Evolutionary conservation across 1,284 basidiomycete genomes (phyloP).

Genomic region (Sporisorium scitamineum): DNA sequence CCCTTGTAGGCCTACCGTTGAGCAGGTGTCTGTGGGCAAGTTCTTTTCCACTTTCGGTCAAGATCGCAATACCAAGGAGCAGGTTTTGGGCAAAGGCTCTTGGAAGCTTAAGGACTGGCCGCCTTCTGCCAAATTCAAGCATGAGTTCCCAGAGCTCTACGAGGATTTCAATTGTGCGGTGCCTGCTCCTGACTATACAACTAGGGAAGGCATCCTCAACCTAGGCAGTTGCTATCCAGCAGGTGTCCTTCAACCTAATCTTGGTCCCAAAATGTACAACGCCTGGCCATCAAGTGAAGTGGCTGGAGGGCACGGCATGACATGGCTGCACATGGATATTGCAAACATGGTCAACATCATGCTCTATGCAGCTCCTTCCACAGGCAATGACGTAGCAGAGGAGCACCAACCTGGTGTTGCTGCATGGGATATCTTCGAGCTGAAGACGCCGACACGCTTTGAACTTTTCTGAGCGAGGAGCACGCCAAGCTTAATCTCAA

Average conservation of each 20-base stretch:
- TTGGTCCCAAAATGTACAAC: constrained; percentile 78
- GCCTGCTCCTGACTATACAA: constrained; percentile 87
- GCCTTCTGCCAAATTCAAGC: constrained; percentile 83
- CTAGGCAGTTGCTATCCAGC: constrained; percentile 84
- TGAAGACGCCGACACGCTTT: constrained; percentile 82
- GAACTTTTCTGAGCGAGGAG: constrained; percentile 77
- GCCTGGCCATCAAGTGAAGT: constrained; percentile 68
- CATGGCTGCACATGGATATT: constrained; percentile 94
- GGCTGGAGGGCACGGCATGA: constrained; percentile 81
- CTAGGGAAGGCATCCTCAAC: constrained; percentile 87
- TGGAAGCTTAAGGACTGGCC: constrained; percentile 97
- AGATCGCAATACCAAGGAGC: constrained; percentile 73
- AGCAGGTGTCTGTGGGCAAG: constrained; percentile 75
- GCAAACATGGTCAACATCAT: constrained; percentile 94
- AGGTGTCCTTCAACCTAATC: constrained; percentile 85
- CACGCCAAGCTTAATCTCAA: constrained; percentile 65
- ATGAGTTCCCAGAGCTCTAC: constrained; percentile 85
- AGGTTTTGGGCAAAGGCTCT: constrained; percentile 65
- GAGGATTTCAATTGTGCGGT: constrained; percentile 85
- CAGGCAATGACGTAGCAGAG: constrained; percentile 37
- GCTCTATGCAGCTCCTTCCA: constrained; percentile 46
- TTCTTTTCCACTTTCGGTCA: constrained; percentile 86
- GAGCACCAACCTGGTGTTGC: constrained; percentile 77
- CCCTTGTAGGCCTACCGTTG: too few relatives aligned
- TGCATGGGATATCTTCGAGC: constrained; percentile 91